phyloP scores from a whole-genome alignment of 1,284 basidiomycete species.

The Cryptococcus hybrid region DNA sequence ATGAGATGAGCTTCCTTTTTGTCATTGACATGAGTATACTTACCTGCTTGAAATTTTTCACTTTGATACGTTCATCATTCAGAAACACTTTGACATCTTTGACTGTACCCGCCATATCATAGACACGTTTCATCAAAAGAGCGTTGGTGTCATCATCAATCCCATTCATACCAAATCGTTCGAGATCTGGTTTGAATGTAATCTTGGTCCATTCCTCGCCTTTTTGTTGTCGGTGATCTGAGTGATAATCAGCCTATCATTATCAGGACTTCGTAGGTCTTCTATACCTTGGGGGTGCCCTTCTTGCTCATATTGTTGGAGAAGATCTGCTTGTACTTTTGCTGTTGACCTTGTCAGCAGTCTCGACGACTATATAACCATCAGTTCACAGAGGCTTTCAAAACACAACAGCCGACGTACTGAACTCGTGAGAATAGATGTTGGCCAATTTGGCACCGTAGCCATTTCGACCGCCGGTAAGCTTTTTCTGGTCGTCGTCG shows the following conservation, averaged over 20 bases:
- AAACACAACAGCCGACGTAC: slow-evolving; percentile 24
- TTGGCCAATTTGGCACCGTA: slow-evolving; percentile 98
- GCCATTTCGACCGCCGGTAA: slow-evolving; percentile 97
- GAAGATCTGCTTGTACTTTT: slow-evolving; percentile 98
- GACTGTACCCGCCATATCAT: slow-evolving; percentile 94
- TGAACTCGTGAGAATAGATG: slow-evolving; percentile 97
- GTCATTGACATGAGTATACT: slow-evolving; percentile 2
- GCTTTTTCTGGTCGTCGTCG: slow-evolving; percentile 98
- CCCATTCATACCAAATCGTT: slow-evolving; percentile 84
- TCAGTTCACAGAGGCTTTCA: slow-evolving; percentile 6
- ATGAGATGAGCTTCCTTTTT: not conserved
- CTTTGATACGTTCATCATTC: slow-evolving; percentile 87
- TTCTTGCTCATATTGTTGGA: slow-evolving; percentile 89
- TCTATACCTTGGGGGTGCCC: slow-evolving; percentile 66
- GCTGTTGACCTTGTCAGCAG: slow-evolving; percentile 79
- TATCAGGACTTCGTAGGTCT: not conserved
- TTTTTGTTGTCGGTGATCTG: slow-evolving; percentile 79
- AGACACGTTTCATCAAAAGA: slow-evolving; percentile 91
- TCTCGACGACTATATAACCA: slow-evolving; percentile 66
- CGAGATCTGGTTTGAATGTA: slow-evolving; percentile 90
- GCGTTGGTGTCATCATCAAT: slow-evolving; percentile 93
- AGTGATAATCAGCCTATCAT: slow-evolving; percentile 3
- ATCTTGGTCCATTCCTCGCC: slow-evolving; percentile 93
- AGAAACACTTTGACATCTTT: slow-evolving; percentile 91
- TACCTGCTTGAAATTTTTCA: slow-evolving; percentile 90